Conservation (phyloP, 2,329 filamentous ascomycete species). For the Bipolaris oryzae region DNA sequence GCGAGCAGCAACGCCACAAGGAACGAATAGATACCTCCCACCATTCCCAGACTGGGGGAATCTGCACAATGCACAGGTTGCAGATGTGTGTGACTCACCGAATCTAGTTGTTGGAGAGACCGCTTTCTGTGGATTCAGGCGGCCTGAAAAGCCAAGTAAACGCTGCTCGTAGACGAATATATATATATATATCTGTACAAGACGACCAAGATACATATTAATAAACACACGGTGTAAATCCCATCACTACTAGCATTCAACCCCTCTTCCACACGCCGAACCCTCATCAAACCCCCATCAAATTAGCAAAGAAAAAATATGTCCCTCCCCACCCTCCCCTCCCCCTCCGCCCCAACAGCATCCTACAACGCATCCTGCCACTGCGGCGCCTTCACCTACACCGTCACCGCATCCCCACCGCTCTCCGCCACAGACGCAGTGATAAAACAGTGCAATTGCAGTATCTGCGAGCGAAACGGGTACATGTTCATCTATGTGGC, state of each 20-base stretch:
- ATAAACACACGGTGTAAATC: too few relatives aligned
- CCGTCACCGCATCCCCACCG: slow-evolving; percentile 57
- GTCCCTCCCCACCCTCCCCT: not conserved
- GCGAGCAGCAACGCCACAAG: not conserved
- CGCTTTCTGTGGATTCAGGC: too few relatives aligned
- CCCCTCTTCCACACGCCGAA: too few relatives aligned
- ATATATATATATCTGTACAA: too few relatives aligned
- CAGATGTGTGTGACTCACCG: not conserved
- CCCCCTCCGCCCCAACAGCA: slow-evolving; percentile 6
- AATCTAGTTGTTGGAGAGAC: too few relatives aligned
- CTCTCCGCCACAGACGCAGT: slow-evolving; percentile 39
- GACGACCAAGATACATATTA: too few relatives aligned
- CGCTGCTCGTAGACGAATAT: too few relatives aligned
- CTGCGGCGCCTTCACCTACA: slow-evolving; percentile 59
- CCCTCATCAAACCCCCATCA: too few relatives aligned
- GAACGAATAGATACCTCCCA: not conserved
- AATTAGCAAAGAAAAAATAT: not conserved
- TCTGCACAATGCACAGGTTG: not conserved
- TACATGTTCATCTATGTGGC: not conserved
- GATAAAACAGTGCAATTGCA: not conserved
- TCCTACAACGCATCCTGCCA: slow-evolving; percentile 58
- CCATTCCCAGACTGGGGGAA: not conserved
- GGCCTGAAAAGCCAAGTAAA: too few relatives aligned
- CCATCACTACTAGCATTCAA: too few relatives aligned
- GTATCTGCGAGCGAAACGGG: not conserved